A percentile compares a stretch with the other conserved stretches of the same genome.
Evolutionary conservation across 495 filamentous ascomycete genomes (phyloP).

Genomic region (Aspergillus leporis): DNA sequence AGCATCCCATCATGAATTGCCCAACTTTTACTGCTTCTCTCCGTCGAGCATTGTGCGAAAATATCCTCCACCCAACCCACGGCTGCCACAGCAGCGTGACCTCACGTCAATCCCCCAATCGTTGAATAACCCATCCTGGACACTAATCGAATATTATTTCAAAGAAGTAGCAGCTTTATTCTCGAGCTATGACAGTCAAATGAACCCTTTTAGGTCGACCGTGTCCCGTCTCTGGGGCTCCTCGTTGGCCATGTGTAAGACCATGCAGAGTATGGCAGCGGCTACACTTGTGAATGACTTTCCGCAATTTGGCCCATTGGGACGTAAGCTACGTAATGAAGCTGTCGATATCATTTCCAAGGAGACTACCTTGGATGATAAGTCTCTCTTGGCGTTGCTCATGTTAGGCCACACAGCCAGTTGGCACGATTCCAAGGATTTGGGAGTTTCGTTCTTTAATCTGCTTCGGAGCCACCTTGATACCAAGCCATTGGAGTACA

Average conservation of each 20-base stretch:
- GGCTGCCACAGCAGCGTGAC: conserved; percentile 23
- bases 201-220: conserved; percentile 59
- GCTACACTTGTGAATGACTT: conserved; percentile 59
- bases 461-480: conserved; percentile 46
- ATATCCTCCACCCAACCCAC: conserved; percentile 31
- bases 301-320: conserved; percentile 52
- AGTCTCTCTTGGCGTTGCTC: conserved; percentile 51
- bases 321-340: conserved; percentile 54
- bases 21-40: conserved; percentile 33
- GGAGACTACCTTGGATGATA: conserved; percentile 47
- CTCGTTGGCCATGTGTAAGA: conserved; percentile 57
- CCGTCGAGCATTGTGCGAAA: conserved; percentile 42
- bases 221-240: conserved; percentile 57
- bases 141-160: conserved; percentile 61
- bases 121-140: conserved; percentile 51
- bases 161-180: conserved; percentile 58
- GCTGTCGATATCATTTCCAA: conserved; percentile 48
- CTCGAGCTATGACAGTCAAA: conserved; percentile 58
- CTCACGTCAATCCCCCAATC: conserved; percentile 38
- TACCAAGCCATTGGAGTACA: conserved; percentile 24
- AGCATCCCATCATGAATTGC: conserved; percentile 20
- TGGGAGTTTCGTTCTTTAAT: conserved; percentile 53
- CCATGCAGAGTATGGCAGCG: conserved; percentile 62
- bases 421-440: conserved; percentile 57
- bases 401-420: conserved; percentile 58